Evolutionary conservation across 2,329 filamentous ascomycete species (phyloP), one percentile per base, ranked within the genome.

Genomic region (Paracamarosporium sp.): DNA sequence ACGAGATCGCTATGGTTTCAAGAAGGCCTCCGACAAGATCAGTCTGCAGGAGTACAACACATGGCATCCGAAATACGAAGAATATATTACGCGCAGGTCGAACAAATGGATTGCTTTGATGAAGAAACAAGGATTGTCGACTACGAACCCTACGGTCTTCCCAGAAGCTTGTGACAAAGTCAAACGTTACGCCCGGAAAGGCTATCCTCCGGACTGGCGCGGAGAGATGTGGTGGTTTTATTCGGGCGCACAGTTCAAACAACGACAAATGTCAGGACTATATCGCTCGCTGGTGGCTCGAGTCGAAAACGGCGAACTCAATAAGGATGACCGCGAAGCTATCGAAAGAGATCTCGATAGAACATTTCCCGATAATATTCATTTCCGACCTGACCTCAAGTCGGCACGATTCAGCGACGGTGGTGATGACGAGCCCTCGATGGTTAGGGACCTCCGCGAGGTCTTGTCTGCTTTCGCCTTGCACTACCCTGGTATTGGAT

Each of bases 221-320:
- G 94, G 94, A n/a, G 90, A 91, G 5, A 94, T 94, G 44, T 98
- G 94, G 94, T 98, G 96, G 76, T 97, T 91, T 79, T 98, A 97
- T 73, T 92, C 93, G 11, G 92, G 92, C 20, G 94, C 94, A 1
- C 92, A 92, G 24, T 87, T 88, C 44, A 90, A 92, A 63, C 76
- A 97, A 58, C 85, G 87, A 50, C 89, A 87, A 5, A 70, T 69
- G 53, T 58, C 67, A 4, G 91, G 91, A 1, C 80, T 94, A 15
- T 98, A 97, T 73, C 85, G 88, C 51, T 83, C 87, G 51, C 80
- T 96, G 36, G 81, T 95, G 30, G 80, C 84, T 54, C 82, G 86
- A 59, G 87, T 91, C 31, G 89, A 90, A 69, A 82, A 86, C 0
- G 85, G 82, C 15, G 79, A 81, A 54, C 80, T 89, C n/a, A 86